Evolutionary conservation across 1,284 basidiomycete genomes (phyloP).

Genomic region (Leccinum solheimii): DNA sequence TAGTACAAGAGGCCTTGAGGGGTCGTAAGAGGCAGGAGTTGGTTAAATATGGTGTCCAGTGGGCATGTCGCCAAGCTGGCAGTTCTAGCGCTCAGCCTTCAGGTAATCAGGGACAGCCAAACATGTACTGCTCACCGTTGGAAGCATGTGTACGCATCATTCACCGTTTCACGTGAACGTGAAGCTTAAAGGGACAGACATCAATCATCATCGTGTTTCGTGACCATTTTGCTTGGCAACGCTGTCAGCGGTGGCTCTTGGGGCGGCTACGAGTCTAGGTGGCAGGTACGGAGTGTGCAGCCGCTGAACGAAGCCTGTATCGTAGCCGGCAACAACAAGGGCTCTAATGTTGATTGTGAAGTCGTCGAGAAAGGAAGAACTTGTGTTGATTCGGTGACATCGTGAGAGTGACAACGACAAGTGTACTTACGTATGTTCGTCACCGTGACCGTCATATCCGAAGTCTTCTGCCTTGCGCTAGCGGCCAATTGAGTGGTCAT

Average conservation of each 20-base stretch:
- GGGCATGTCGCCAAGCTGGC: background rate
- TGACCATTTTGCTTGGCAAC: background rate
- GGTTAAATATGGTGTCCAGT: constrained; percentile 1
- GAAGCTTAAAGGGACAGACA: background rate
- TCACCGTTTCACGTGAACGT: background rate
- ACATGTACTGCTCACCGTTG: constrained; percentile 4
- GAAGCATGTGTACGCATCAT: background rate
- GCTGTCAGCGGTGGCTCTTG: background rate
- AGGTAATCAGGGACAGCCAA: constrained; percentile 10
- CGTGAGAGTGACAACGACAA: too few species aligned
- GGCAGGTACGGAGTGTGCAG: background rate
- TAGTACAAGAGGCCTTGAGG: background rate
- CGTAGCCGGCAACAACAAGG: background rate
- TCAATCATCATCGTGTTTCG: background rate
- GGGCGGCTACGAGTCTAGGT: background rate
- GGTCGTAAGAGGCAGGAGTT: background rate
- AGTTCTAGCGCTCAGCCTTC: background rate
- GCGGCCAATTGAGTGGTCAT: too few species aligned
- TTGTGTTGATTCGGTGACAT: too few species aligned
- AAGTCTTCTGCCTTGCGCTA: too few species aligned
- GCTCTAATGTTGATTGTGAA: background rate
- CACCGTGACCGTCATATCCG: too few species aligned
- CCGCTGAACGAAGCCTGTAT: background rate
- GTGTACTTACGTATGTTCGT: too few species aligned
- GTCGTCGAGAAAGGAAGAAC: too few species aligned